These are phyloP conservation scores for Yamadazyma taylorii DNA, from an alignment of 1,139 yeast genomes.

Conservation along the genomic window DNA sequence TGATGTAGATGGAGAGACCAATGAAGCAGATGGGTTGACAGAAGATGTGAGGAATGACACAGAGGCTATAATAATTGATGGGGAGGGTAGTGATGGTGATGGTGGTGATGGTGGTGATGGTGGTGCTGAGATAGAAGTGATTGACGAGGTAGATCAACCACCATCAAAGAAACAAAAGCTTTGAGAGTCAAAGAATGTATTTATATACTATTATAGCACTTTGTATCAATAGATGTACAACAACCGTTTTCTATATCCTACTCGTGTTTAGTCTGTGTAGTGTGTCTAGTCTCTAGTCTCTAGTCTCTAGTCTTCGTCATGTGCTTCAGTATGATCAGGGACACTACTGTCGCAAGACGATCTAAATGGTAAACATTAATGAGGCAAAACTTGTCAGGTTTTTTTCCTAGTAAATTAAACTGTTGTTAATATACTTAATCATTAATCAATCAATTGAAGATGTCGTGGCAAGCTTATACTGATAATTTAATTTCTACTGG, in stretches of 20 bases:
- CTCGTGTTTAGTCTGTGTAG: no score
- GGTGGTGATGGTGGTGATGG: constrained; percentile 8
- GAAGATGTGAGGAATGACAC: constrained; percentile 9
- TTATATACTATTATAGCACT: no score
- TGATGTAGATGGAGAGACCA: constrained; percentile 14
- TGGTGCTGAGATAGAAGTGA: constrained; percentile 11
- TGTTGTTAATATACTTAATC: no score
- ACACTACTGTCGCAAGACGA: not conserved
- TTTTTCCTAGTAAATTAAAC: not conserved
- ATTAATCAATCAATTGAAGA: constrained; percentile 13
- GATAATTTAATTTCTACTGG: constrained; percentile 86
- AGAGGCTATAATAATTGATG: constrained; percentile 11
- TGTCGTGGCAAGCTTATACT: constrained; percentile 78
- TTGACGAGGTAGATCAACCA: constrained; percentile 19
- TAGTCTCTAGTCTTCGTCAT: no score
- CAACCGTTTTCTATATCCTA: no score
- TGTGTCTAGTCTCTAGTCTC: no score
- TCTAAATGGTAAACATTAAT: not conserved
- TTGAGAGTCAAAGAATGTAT: constrained; percentile 1
- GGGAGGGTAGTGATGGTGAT: constrained; percentile 7
- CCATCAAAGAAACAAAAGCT: constrained; percentile 23
- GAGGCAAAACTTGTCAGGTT: not conserved
- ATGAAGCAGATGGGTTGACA: constrained; percentile 1
- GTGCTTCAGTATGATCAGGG: no score
- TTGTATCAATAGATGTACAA: no score